Conservation (phyloP, 2,329 filamentous ascomycete species). For the Fusarium stilboides region DNA sequence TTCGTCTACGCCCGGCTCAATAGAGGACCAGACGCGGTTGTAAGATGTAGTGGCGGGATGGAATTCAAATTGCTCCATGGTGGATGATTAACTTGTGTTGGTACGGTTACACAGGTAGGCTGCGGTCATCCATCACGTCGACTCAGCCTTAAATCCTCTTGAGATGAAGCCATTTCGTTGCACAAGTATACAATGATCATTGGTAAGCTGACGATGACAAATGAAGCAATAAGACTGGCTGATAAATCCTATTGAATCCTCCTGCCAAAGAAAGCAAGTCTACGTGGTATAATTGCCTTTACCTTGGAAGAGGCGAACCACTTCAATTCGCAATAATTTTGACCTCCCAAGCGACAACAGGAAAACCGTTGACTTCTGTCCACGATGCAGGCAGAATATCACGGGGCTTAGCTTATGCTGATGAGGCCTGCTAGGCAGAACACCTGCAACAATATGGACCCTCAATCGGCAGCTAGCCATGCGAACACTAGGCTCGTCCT, state of each 20-base stretch:
- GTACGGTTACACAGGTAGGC: slow-evolving; percentile 1
- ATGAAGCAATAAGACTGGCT: slow-evolving; percentile 12
- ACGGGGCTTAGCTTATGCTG: slow-evolving; percentile 14
- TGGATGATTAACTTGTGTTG: neutral
- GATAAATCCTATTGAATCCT: neutral
- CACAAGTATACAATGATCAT: slow-evolving; percentile 17
- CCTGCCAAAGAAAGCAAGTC: slow-evolving; percentile 7
- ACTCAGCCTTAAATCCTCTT: slow-evolving; percentile 21
- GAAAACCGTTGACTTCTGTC: neutral
- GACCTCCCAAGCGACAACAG: neutral
- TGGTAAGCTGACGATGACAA: slow-evolving; percentile 39
- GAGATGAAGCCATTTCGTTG: neutral
- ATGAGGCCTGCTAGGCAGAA: slow-evolving; percentile 21
- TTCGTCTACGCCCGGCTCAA: slow-evolving; percentile 55
- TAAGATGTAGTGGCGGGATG: slow-evolving; percentile 43
- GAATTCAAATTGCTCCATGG: slow-evolving; percentile 52
- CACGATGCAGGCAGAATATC: neutral
- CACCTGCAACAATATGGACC: slow-evolving; percentile 10
- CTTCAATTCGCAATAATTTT: neutral
- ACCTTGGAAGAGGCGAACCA: neutral
- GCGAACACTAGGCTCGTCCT: neutral
- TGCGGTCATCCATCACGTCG: neutral
- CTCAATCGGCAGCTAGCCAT: neutral
- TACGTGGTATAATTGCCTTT: neutral
- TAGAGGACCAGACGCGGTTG: slow-evolving; percentile 43